Evolutionary conservation across 108 stramenopile genomes (phyloP), one percentile per base, ranked within the genome.

Genomic region (Asterionellopsis glacialis): DNA sequence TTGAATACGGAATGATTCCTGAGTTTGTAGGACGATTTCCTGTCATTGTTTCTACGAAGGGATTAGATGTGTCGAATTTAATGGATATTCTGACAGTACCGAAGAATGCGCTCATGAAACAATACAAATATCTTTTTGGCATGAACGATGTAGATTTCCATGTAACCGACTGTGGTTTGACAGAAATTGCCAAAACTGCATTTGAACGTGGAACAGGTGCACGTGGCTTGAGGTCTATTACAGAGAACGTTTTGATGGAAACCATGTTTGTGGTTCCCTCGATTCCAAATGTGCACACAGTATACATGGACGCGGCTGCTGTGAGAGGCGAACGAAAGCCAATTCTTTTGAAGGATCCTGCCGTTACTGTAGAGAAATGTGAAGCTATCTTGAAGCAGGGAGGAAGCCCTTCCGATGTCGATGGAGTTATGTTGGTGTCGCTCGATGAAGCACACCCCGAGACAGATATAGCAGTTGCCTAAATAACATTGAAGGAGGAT

Each of bases 1-100:
- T 95, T 15, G 77, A 84, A 33, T 98, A 75, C 61, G 98, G 96
- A 9, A 94, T 98, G 81, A 97, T 98, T 57, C 98, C 98, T 18
- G 98, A 98, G 69, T 97, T 97, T 51, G 82, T 97, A 33, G 98
- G 98, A 16, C 87, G 98, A 25, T 97, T 98, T 72, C 96, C 98
- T 9, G 86, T 96, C 10, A 91, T 98, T 54, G 93, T 95, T 12
- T 84, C 94, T n/a, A 98, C 97, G 13, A 90, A 81, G 74, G 94
- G 93, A 41, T 68, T 98, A 23, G 84, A 88, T 57, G 75, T 88
- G 21, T 80, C 94, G 16, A 86, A 94, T 69, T 68, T 98, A 62
- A 75, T 95, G 13, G 92, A 96, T 68, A 96, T 98, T 61, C 77
- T 98, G 67, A 97, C 96, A 12, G 81, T 90, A 23, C 98, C 98